Conservation (phyloP, 2,329 filamentous ascomycete species). For the Trichoderma arundinaceum region DNA sequence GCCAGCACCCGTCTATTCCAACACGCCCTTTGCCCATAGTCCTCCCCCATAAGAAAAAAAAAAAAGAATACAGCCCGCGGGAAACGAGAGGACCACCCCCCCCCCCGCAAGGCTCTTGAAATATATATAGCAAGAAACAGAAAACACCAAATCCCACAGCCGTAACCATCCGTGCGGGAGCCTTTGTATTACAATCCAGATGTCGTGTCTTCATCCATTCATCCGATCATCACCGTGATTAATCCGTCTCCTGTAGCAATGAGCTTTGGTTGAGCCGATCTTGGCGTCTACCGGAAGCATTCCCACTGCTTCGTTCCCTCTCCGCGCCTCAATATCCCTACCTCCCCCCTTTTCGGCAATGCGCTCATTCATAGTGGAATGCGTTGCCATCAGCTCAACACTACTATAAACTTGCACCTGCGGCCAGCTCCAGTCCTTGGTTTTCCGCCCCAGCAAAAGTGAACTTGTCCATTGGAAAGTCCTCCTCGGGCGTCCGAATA, state of each 20-base stretch:
- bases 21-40: conserved; percentile 27
- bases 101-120: conserved; percentile 7
- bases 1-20: conserved; percentile 29
- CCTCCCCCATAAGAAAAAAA: background rate
- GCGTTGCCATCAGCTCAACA: too few relatives aligned
- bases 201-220: conserved; percentile 45
- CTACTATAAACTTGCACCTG: conserved; percentile 25
- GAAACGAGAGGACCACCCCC: background rate
- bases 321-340: background rate
- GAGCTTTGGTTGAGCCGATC: conserved; percentile 9
- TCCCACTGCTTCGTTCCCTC: conserved; percentile 4
- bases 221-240: conserved; percentile 42
- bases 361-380: background rate
- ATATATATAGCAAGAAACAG: conserved; percentile 29
- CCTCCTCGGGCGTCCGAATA: conserved; percentile 70
- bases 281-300: background rate
- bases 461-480: conserved; percentile 66
- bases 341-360: background rate
- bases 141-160: conserved; percentile 7
- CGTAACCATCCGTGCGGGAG: conserved; percentile 11
- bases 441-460: conserved; percentile 49
- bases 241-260: conserved; percentile 36
- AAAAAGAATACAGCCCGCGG: conserved; percentile 19
- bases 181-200: conserved; percentile 32
- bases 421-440: conserved; percentile 43